A percentile compares a stretch with the other conserved stretches of the same genome.
Conservation (phyloP, 306 rosid genomes). For the Spatholobus suberectus region DNA sequence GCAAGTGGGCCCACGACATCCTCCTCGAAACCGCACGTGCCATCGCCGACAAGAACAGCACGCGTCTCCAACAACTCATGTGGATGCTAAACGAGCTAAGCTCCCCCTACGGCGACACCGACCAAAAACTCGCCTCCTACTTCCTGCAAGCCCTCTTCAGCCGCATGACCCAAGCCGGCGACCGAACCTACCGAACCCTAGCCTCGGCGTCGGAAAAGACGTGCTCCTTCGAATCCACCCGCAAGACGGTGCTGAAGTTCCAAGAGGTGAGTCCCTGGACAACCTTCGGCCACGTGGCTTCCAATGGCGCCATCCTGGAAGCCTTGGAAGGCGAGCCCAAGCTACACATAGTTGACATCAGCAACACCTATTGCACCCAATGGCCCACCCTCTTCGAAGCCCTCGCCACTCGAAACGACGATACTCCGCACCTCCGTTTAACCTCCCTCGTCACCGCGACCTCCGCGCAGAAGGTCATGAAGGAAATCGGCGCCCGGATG, state of each 20-base stretch:
- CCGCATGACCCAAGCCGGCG: slow-evolving; percentile 80
- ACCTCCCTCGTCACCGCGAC: slow-evolving; percentile 64
- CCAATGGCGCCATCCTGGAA: slow-evolving; percentile 88
- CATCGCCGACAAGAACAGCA: slow-evolving; percentile 68
- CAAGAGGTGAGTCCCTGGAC: slow-evolving; percentile 96
- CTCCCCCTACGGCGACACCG: slow-evolving; percentile 84
- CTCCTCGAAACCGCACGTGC: slow-evolving; percentile 80
- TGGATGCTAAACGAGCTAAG: slow-evolving; percentile 96
- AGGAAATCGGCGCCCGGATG: slow-evolving; percentile 79
- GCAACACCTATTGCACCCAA: slow-evolving; percentile 93
- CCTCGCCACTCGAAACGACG: slow-evolving; percentile 76
- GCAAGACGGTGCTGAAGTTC: slow-evolving; percentile 77
- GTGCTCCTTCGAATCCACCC: slow-evolving; percentile 79
- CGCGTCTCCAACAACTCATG: slow-evolving; percentile 76
- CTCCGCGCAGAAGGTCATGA: slow-evolving; percentile 65
- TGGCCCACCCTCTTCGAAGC: slow-evolving; percentile 97
- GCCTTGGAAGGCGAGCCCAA: slow-evolving; percentile 81
- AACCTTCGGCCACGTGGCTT: slow-evolving; percentile 92
- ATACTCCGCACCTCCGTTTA: slow-evolving; percentile 78
- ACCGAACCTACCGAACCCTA: slow-evolving; percentile 66
- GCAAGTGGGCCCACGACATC: slow-evolving; percentile 71
- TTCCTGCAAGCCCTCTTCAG: slow-evolving; percentile 86
- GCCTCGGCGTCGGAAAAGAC: slow-evolving; percentile 75
- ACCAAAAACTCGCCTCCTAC: slow-evolving; percentile 80
- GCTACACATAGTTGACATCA: slow-evolving; percentile 80